A percentile compares a stretch with the other conserved stretches of the same genome.
Evolutionary conservation across 1,284 basidiomycete genomes (phyloP).

Genomic region (Polyporus tsugae): DNA sequence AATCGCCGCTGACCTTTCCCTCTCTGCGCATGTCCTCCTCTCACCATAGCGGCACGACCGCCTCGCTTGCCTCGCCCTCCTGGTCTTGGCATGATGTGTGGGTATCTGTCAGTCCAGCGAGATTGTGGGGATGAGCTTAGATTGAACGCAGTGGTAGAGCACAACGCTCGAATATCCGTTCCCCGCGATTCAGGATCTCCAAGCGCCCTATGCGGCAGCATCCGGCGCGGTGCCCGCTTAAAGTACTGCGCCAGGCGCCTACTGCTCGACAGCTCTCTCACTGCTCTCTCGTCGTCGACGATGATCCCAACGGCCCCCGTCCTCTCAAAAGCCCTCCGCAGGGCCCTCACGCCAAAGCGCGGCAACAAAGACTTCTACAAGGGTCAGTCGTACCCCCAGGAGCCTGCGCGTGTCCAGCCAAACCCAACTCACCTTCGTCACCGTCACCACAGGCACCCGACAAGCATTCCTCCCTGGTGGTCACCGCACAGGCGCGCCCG

Average conservation of each 20-base stretch:
- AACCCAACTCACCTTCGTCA: background rate
- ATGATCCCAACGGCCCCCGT: conserved; percentile 76
- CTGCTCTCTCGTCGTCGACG: conserved; percentile 22
- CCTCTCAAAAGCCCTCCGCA: conserved; percentile 82
- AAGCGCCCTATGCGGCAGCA: conserved; percentile 14
- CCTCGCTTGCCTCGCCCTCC: conserved; percentile 25
- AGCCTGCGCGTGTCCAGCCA: background rate
- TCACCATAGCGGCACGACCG: conserved; percentile 18
- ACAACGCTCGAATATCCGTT: background rate
- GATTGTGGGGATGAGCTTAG: background rate
- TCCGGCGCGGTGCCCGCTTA: background rate
- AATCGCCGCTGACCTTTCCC: conserved; percentile 29
- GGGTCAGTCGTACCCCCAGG: conserved; percentile 54
- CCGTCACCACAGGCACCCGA: conserved; percentile 67
- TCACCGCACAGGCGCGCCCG: conserved; percentile 88
- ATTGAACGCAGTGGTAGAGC: background rate
- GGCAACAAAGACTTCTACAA: conserved; percentile 97
- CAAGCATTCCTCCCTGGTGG: conserved; percentile 85
- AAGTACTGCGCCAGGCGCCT: background rate
- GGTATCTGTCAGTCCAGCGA: background rate
- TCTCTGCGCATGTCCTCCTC: conserved; percentile 31
- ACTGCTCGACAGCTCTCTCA: background rate
- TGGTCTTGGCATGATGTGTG: conserved; percentile 23
- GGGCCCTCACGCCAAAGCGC: conserved; percentile 82
- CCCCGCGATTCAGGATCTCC: background rate